A percentile compares a stretch with the other conserved stretches of the same genome.
Conservation (phyloP, 306 rosid genomes). For the Citrullus amarus region DNA sequence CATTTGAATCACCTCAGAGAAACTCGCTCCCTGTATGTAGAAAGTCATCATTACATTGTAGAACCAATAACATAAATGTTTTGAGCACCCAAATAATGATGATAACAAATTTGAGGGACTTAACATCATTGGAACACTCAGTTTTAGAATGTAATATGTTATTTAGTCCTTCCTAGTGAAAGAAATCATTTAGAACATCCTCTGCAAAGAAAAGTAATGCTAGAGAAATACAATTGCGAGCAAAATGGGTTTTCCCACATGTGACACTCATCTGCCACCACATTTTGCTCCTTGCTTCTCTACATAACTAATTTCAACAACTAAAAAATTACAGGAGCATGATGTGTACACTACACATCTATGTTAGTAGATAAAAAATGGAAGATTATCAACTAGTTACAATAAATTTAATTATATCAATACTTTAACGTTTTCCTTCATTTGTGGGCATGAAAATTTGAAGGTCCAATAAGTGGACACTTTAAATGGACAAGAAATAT, state of each 20-base stretch:
- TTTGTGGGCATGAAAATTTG: background rate
- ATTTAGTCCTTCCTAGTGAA: background rate
- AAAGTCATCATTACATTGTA: background rate
- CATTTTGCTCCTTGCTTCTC: background rate
- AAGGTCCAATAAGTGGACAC: background rate
- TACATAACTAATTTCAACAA: background rate
- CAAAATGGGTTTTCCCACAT: background rate
- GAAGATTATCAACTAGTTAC: background rate
- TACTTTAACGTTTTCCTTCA: background rate
- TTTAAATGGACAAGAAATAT: too few species aligned
- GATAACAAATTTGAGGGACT: background rate
- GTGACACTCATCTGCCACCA: background rate
- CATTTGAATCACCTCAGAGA: slow-evolving; percentile 88
- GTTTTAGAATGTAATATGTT: background rate
- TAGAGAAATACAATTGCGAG: background rate
- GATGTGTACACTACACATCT: background rate
- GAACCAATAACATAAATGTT: background rate
- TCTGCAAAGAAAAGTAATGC: background rate
- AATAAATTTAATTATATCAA: background rate
- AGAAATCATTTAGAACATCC: background rate
- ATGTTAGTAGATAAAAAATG: background rate
- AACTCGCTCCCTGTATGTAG: slow-evolving; percentile 53
- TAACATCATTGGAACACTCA: background rate
- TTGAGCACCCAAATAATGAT: background rate
- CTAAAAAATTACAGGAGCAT: background rate